phyloP scores from a whole-genome alignment of 306 rosid genomes.

The Abrus precatorius region DNA sequence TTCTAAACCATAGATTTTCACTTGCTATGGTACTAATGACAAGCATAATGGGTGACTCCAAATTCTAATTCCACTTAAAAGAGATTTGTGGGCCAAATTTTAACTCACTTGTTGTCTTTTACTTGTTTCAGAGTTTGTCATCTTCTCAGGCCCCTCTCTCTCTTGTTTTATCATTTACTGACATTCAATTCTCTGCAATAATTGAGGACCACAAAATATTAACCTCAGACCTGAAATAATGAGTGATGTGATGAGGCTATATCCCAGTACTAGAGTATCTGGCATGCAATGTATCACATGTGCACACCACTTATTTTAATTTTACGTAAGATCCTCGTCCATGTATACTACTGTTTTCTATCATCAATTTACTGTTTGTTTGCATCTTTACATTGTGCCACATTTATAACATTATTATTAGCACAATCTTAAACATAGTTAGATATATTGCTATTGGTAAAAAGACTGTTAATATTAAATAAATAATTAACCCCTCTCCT shows the following conservation, averaged over 20 bases:
- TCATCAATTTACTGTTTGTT: conserved; percentile 9
- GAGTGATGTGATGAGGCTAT: conserved; percentile 15
- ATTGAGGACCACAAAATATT: conserved; percentile 28
- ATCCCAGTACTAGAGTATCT: conserved; percentile 24
- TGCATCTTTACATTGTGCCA: background rate
- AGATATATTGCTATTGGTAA: too few species aligned
- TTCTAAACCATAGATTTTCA: conserved; percentile 48
- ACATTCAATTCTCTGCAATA: conserved; percentile 32
- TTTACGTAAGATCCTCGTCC: background rate
- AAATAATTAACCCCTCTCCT: background rate
- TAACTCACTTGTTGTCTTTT: conserved; percentile 42
- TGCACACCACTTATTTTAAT: conserved; percentile 39
- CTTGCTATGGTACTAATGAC: conserved; percentile 47
- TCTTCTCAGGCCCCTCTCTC: conserved; percentile 41
- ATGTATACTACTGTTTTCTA: background rate
- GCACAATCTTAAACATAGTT: background rate
- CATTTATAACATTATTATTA: background rate
- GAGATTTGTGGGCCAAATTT: conserved; percentile 55
- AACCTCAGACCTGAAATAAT: conserved; percentile 41
- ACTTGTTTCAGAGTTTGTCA: conserved; percentile 47
- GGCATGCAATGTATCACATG: conserved; percentile 41
- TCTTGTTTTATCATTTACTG: conserved; percentile 34
- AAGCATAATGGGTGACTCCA: conserved; percentile 53
- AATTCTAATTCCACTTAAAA: conserved; percentile 47
- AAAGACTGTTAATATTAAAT: background rate